Evolutionary conservation across 768 basidiomycete species (phyloP).

Genomic region (Trametes elegans): DNA sequence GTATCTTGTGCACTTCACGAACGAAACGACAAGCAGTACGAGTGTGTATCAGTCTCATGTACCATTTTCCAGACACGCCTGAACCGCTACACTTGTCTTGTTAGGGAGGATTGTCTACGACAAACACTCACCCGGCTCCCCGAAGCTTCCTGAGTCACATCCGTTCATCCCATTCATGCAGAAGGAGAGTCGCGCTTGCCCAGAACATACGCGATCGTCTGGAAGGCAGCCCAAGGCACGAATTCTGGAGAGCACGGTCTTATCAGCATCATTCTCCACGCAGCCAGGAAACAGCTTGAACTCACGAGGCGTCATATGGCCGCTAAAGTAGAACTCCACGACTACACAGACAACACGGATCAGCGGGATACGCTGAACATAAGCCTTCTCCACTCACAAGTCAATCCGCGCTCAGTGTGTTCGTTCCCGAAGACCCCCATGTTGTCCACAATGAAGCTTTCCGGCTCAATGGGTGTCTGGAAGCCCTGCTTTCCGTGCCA

Average conservation of each 20-base stretch:
- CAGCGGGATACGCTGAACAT: not conserved
- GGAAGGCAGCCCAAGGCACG: conserved; percentile 57
- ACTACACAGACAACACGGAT: conserved; percentile 31
- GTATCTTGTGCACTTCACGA: not conserved
- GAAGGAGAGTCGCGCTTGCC: conserved; percentile 51
- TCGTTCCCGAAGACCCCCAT: conserved; percentile 33
- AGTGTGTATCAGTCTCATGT: not conserved
- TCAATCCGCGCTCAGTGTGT: conserved; percentile 34
- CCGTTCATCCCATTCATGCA: not conserved
- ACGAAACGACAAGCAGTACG: not conserved
- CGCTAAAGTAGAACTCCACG: conserved; percentile 56
- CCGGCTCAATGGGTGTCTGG: conserved; percentile 33
- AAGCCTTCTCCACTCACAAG: conserved; percentile 25
- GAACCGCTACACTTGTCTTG: not conserved
- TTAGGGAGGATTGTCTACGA: not conserved
- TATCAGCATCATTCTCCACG: not conserved
- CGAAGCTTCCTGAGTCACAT: not conserved
- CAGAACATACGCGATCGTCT: conserved; percentile 64
- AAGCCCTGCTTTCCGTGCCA: conserved; percentile 36
- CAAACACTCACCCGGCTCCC: not conserved
- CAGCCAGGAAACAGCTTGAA: not conserved
- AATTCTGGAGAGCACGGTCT: conserved; percentile 1
- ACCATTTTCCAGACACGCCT: too few relatives aligned
- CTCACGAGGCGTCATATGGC: conserved; percentile 60
- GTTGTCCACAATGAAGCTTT: conserved; percentile 32